Percentiles rank a stretch among this genome's conserved stretches.
Evolutionary conservation across 495 filamentous ascomycete genomes (phyloP).

Genomic region (Penicillium salamii): DNA sequence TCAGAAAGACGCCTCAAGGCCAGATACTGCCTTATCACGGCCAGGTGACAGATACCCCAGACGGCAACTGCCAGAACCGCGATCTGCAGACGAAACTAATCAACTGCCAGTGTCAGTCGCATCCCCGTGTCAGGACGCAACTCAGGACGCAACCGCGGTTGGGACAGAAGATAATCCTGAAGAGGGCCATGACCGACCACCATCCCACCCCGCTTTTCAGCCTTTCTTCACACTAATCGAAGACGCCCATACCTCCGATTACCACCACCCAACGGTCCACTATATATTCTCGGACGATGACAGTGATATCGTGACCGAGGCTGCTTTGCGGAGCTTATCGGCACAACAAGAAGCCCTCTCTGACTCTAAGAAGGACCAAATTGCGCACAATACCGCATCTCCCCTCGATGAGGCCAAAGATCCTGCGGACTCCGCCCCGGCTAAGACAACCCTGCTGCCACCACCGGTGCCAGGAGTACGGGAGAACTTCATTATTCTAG

Average conservation of each 20-base stretch:
- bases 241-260: constrained; percentile 41
- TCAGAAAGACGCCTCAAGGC: constrained; percentile 7
- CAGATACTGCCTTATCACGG: constrained; percentile 13
- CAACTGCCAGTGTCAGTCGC: constrained; percentile 1
- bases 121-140: constrained; percentile 10
- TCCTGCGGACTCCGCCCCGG: constrained; percentile 11
- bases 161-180: constrained; percentile 6
- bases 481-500: constrained; percentile 44
- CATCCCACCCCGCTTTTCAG: constrained; percentile 30
- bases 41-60: constrained; percentile 23
- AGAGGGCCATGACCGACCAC: constrained; percentile 7
- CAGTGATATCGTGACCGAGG: constrained; percentile 59
- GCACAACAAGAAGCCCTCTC: constrained; percentile 25
- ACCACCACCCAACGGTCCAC: constrained; percentile 78
- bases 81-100: constrained; percentile 13
- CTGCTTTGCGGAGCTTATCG: constrained; percentile 43
- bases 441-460: constrained; percentile 33
- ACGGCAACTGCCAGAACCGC: constrained; percentile 7
- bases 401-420: constrained; percentile 11
- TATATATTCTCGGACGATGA: constrained; percentile 87
- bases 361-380: constrained; percentile 15
- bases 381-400: not conserved
- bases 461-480: constrained; percentile 38
- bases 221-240: constrained; percentile 56
- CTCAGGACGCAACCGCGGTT: constrained; percentile 7